Base-by-base conservation (phyloP, 23 red algal genomes). In the Rhodosorus marinus region DNA sequence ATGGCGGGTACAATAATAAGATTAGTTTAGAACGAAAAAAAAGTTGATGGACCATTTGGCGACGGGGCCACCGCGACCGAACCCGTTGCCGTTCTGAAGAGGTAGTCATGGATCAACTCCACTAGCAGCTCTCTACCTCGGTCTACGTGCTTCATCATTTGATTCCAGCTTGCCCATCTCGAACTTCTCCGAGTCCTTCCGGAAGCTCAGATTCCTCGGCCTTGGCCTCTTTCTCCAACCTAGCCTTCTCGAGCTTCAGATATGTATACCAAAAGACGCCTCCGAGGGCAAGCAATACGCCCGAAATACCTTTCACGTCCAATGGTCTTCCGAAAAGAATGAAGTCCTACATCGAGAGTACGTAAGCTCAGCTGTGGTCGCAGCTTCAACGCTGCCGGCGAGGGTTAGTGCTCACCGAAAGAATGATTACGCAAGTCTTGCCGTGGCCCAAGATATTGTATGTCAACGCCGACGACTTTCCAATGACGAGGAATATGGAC, bases 401-500 rank as follows among this genome's bases (percentile, higher is more conserved):
- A n/a, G n/a, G n/a, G n/a, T n/a, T n/a, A n/a, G n/a, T n/a, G n/a
- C n/a, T n/a, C n/a, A n/a, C n/a, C n/a, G n/a, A n/a, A n/a, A 59
- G 19, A 19, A 93, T 42, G 38, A 93, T 74, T 1, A 82, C 60
- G 24, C 67, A 61, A 1, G 86, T 93, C 62, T 93, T 93, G 51
- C 60, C 56, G 26, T 93, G 86, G 4, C 86, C 86, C 23, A 93
- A 33, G 20, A 82, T 70, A 49, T 93, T 93, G 62, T 93, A 93
- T 8, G 76, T 82, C 15, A 93, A 50, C 29, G 86, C 51, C 6
- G 63, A 74, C 24, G 75, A 68, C 7, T 66, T 51, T 2, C 86
- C 86, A 57, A 93, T 93, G 17, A 93, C 75, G 53, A 93, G 40
- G 33, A 93, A 93, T 47, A 93, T 93, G 36, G 74, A 81, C 17